Conservation (phyloP, 2,329 filamentous ascomycete genomes). For the Fusarium keratoplasticum region DNA sequence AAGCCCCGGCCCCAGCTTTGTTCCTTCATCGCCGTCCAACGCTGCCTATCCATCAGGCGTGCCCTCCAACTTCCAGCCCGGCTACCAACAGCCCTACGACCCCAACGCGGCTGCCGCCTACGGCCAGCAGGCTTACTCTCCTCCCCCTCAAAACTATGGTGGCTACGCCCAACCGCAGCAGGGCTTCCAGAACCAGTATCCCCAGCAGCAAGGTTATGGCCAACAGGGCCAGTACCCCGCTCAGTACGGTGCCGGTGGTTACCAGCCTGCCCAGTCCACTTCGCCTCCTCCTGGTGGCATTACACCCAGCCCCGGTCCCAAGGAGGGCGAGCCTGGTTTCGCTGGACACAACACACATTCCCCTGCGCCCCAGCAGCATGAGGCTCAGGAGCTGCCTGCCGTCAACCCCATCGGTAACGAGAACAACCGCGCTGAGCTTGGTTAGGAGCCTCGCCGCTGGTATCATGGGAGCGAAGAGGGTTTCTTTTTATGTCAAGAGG, state of each 20-base stretch:
- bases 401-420: conserved; percentile 46
- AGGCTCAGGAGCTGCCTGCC: conserved; percentile 45
- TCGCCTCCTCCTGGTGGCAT: conserved; percentile 45
- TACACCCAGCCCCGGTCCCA: conserved; percentile 47
- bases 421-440: conserved; percentile 50
- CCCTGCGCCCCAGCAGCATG: conserved; percentile 13
- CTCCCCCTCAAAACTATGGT: conserved; percentile 33
- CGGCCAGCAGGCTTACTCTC: conserved; percentile 35
- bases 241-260: conserved; percentile 37
- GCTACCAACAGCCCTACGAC: conserved; percentile 44
- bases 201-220: conserved; percentile 35
- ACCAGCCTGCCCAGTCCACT: conserved; percentile 31
- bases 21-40: conserved; percentile 37
- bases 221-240: conserved; percentile 41
- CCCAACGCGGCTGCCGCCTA: conserved; percentile 35
- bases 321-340: conserved; percentile 20
- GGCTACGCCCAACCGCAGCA: conserved; percentile 40
- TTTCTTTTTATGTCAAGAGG: conserved; percentile 6
- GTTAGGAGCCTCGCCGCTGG: conserved; percentile 19
- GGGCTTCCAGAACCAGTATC: conserved; percentile 29
- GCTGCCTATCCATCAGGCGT: conserved; percentile 45
- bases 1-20: conserved; percentile 36
- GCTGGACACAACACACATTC: conserved; percentile 14
- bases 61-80: conserved; percentile 38
- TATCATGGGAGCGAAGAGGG: conserved; percentile 10